Percentiles rank a stretch among this genome's conserved stretches.
These are phyloP conservation scores for Leccinum subtestaceum DNA, from an alignment of 768 basidiomycete species.

Conservation along the genomic window DNA sequence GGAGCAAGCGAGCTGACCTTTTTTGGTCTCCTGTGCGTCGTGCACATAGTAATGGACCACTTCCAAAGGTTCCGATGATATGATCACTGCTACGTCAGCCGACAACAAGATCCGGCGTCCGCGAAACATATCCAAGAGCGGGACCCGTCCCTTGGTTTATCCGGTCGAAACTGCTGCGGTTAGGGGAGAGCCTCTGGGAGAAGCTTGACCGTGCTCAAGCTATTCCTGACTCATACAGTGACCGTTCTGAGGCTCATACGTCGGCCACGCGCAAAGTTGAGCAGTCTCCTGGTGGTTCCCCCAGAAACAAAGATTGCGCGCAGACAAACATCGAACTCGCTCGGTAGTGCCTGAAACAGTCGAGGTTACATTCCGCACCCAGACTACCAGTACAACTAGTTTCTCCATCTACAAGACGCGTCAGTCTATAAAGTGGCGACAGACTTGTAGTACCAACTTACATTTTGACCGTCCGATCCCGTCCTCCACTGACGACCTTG, in stretches of 20 bases:
- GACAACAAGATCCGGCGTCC: not conserved
- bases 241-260: constrained; percentile 7
- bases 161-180: constrained; percentile 18
- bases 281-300: not conserved
- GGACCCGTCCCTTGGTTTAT: constrained; percentile 19
- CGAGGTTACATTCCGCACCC: not conserved
- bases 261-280: not conserved
- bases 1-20: constrained; percentile 14
- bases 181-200: not conserved
- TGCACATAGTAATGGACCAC: constrained; percentile 24
- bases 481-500: constrained; percentile 97
- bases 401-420: constrained; percentile 27
- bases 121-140: constrained; percentile 15
- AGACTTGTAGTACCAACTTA: constrained; percentile 38
- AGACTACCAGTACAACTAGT: constrained; percentile 15
- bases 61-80: constrained; percentile 26
- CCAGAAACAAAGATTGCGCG: not conserved
- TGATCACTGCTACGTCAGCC: not conserved
- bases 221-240: constrained; percentile 1
- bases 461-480: constrained; percentile 92
- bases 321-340: not conserved
- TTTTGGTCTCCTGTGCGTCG: constrained; percentile 29
- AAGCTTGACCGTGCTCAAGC: not conserved
- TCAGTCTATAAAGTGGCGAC: not conserved
- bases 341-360: not conserved